Evolutionary conservation across 306 rosid genomes (phyloP), one percentile per base, ranked within the genome.

Genomic region (Trifolium dubium): DNA sequence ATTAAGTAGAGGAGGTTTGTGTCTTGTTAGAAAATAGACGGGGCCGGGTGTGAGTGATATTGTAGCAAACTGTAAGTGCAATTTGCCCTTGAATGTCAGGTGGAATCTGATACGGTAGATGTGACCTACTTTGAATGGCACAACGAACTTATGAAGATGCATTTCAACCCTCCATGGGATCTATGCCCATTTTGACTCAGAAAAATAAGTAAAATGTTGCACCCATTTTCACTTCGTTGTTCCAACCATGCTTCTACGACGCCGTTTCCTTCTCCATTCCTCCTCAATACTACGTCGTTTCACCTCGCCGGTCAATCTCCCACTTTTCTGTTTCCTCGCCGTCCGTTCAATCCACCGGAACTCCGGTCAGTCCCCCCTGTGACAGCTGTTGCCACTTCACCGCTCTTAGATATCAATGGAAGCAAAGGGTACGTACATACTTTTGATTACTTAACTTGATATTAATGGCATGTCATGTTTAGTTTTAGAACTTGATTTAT

Each of bases 351-450:
- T 3, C 83, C 70, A 17, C 73, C 79, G 11, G 67, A 44, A 4
- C 84, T 80, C 81, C 91, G 85, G 30, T 74, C 83, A 66, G 17
- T 73, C 68, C 62, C 77, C 6, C 73, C 79, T 10, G 39, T 56
- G 39, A 75, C 76, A 67, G 78, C 74, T 75, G 80, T 64, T 53
- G 35, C 31, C 43, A n/a, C n/a, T 28, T 15, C 62, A 10, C 18
- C 87, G n/a, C 31, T 68, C 63, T 71, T 62, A 15, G 95, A 86
- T 62, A n/a, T 80, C 80, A 70, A 66, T 29, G 82, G 71, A 5
- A 84, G 91, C 18, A 83, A 88, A 79, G 89, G 94, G 96, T 92
- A 85, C 71, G 95, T 92, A 86, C 73, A 69, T 46, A n/a, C 35
- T 32, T 32, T 32, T 32, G 5, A 32, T 32, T 32, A 32, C 35